Percentiles rank a stretch among this genome's conserved stretches.
Evolutionary conservation across 1,284 basidiomycete species (phyloP).

Genomic region (Ganoderma resinaceum): DNA sequence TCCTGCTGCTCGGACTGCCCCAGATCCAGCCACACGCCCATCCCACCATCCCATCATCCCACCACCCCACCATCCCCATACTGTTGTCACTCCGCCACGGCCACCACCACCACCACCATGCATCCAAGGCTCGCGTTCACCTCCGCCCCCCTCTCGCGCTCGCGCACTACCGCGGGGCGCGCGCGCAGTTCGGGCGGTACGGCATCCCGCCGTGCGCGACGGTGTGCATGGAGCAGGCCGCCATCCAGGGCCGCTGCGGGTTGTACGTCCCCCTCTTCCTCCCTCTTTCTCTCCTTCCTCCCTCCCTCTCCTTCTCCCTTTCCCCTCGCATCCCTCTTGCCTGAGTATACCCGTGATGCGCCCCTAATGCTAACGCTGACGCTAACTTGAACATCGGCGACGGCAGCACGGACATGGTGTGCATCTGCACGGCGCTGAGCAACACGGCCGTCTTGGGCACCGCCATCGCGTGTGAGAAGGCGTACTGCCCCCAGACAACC

Average conservation of each 20-base stretch:
- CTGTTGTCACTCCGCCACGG: too few species aligned
- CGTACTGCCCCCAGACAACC: neutral
- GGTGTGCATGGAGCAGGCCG: neutral
- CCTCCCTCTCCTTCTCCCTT: neutral
- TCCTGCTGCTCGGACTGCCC: too few species aligned
- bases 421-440: neutral
- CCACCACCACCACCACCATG: neutral
- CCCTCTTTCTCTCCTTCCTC: too few species aligned
- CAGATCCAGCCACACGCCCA: too few species aligned
- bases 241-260: neutral
- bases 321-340: too few species aligned
- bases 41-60: too few species aligned
- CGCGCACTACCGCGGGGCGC: neutral
- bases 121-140: neutral
- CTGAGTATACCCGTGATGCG: too few species aligned
- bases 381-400: too few species aligned
- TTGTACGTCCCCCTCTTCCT: neutral
- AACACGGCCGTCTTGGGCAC: neutral
- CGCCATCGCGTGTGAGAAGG: neutral
- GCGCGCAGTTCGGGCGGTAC: neutral
- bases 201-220: neutral
- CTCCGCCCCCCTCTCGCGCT: neutral
- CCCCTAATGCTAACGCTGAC: too few species aligned
- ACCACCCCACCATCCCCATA: too few species aligned
- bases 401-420: neutral